Base-by-base conservation (phyloP, 2,329 filamentous ascomycete genomes). In the Curvularia lunata region DNA sequence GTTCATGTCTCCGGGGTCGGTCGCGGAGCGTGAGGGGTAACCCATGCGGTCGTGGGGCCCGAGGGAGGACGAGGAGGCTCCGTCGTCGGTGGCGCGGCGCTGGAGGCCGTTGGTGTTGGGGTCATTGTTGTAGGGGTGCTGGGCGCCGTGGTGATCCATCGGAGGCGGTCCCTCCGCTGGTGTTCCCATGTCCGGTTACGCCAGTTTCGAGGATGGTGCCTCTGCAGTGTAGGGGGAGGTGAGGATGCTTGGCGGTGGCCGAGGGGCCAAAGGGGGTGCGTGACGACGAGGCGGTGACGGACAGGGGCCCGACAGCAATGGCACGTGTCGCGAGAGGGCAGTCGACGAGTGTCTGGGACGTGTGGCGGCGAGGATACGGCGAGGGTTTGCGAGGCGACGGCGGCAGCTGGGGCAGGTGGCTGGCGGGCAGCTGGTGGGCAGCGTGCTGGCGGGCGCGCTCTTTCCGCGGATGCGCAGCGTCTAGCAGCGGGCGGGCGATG, bases 101-200 rank as follows among this genome's bases (percentile, higher is more conserved):
- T 65, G 32, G 52, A 75, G 69, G 59, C 72, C 71, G 52, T 74
- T 73, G 63, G 52, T 64, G 61, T 66, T 71, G 27, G 70, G 68
- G 49, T 75, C 72, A 59, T 75, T 65, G 59, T 52, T 65, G 52
- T 71, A 64, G 49, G 64, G 70, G 48, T 65, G 66, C 43, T 65
- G 65, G 48, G 62, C 54, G 51, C 63, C 73, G 47, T 71, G 70
- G 52, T 63, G 61, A 54, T 74, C 73, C 70, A 71, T 71, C 55
- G 69, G 67, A 64, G 73, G 73, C 67, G 59, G 70, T 56, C 70
- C 73, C 65, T 75, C 71, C 66, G 68, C 68, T 64, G 72, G 73
- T 69, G 68, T 69, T 67, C 66, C 70, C 71, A 75, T 75, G 64
- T 59, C 63, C 52, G 60, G 41, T 54, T 64, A 64, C 66, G 66